phyloP scores from a whole-genome alignment of 768 basidiomycete genomes.

The Boletus pseudopeckii region DNA sequence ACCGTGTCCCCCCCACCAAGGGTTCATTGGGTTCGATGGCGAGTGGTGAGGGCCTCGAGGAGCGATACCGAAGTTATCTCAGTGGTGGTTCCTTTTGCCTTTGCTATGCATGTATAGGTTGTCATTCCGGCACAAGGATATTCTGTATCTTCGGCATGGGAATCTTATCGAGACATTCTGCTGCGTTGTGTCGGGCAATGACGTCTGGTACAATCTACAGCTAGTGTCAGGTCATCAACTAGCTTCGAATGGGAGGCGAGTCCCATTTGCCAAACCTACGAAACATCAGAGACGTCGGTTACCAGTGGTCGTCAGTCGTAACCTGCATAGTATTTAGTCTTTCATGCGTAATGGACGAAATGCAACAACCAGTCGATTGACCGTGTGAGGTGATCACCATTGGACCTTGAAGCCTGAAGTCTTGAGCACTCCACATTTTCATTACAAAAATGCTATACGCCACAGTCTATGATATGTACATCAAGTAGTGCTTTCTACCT shows the following conservation, averaged over 20 bases:
- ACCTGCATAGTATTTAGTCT: neutral
- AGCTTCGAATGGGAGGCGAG: neutral
- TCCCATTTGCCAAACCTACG: neutral
- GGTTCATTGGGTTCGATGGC: conserved; percentile 83
- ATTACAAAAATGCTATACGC: neutral
- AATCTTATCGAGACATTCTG: neutral
- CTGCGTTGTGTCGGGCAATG: neutral
- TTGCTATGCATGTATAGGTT: neutral
- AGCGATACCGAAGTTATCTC: neutral
- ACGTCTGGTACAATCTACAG: neutral
- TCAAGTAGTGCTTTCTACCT: conserved; percentile 24
- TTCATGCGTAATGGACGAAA: no score
- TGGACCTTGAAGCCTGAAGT: no score
- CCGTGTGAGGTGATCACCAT: no score
- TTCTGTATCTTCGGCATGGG: neutral
- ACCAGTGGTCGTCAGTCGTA: neutral
- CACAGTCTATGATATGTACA: neutral
- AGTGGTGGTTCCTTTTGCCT: neutral
- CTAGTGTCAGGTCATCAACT: neutral
- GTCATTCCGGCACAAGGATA: neutral
- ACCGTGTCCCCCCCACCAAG: conserved; percentile 32
- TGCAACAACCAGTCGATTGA: no score
- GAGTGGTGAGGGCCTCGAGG: conserved; percentile 54
- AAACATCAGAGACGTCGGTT: neutral
- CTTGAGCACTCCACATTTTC: no score